Evolutionary conservation across 2,329 filamentous ascomycete genomes (phyloP), one percentile per base, ranked within the genome.

Genomic region (Penicillium sp.): DNA sequence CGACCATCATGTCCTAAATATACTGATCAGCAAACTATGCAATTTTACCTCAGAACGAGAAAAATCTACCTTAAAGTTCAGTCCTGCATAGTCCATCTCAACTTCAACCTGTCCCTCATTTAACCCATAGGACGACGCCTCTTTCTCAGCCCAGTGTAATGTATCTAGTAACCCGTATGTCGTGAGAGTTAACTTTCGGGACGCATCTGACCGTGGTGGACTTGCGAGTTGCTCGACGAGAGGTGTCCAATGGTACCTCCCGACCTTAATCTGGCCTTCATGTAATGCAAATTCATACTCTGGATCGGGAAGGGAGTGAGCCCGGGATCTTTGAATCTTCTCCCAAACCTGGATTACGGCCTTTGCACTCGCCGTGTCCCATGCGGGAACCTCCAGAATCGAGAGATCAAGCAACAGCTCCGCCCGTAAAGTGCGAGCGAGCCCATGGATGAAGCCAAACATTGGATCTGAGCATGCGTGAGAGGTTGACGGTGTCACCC

Each of bases 1-100:
- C 59, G 4, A 73, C 61, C 66, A 65, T 58, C 31, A 62, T 53
- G 13, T 65, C 62, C 62, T 65, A 7, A 17, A 17, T 12, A n/a
- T 3, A 25, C n/a, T 19, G 3, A 8, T 44, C 27, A 36, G 19
- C 47, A 3, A 25, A 7, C 1, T 12, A 39, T 19, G 13, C 6
- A 19, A 0, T 1, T 2, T 39, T 13, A 31, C 4, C 39, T 25
- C 38, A 15, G 29, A 8, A 19, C 3, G 21, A 52, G 2, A 4
- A 4, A 19, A 2, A 35, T 35, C 12, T 15, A 60, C 62, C 7
- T 59, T 45, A 19, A 64, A 63, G 10, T 63, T 64, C 6, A 65
- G 29, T 2, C 61, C 63, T 15, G 59, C 39, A 31, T 49, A 57
- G 29, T 55, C 54, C n/a, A 64, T 50, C 23, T 63, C 57, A 12